Evolutionary conservation across 139 green algal genomes (phyloP).

Genomic region (Pseudopediastrum boryanum): DNA sequence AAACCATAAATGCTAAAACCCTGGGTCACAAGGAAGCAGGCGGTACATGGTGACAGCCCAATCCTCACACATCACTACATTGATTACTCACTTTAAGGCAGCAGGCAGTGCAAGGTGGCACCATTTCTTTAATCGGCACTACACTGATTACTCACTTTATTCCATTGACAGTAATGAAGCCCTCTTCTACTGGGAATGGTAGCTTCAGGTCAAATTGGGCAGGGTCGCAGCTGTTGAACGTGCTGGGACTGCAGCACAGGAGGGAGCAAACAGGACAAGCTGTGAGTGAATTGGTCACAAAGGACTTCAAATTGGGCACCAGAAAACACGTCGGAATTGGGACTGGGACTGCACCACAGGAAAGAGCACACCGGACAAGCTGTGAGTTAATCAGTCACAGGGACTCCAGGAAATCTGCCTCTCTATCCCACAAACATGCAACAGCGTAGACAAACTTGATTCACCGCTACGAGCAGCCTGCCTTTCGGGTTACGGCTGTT

Average conservation of each 20-base stretch:
- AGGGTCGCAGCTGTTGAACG: neutral
- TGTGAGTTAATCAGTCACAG: no score
- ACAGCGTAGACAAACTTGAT: no score
- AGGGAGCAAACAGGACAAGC: neutral
- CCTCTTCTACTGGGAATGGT: slow-evolving; percentile 18
- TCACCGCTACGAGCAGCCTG: no score
- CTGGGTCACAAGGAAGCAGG: no score
- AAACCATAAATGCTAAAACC: no score
- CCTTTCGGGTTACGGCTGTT: no score
- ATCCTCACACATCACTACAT: no score
- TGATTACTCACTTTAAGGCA: no score
- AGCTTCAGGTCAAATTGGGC: neutral
- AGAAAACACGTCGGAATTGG: neutral
- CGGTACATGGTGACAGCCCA: no score
- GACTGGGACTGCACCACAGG: neutral
- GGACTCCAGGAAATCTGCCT: no score
- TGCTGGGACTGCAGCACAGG: slow-evolving; percentile 5
- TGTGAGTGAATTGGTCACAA: neutral
- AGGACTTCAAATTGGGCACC: neutral
- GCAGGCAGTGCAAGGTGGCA: neutral
- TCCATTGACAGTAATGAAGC: slow-evolving; percentile 30
- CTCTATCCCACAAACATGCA: no score
- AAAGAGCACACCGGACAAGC: neutral
- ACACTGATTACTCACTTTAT: no score
- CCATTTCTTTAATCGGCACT: neutral